phyloP scores from a whole-genome alignment of 306 rosid species.

The Sicyos edulis region DNA sequence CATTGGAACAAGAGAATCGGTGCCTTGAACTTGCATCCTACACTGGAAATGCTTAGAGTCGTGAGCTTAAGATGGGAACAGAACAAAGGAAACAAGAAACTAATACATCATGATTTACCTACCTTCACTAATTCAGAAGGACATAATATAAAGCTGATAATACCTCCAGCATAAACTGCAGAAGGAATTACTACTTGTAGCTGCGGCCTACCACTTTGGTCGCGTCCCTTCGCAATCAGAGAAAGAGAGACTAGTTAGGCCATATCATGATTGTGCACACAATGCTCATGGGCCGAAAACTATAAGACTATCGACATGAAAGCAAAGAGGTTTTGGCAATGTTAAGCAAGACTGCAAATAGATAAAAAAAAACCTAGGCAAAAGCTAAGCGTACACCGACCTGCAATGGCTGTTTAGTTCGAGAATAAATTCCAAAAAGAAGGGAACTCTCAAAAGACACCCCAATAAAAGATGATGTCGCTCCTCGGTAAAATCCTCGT shows the following conservation, averaged over 20 bases:
- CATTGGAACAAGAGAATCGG: constrained; percentile 60
- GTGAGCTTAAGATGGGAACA: constrained; percentile 24
- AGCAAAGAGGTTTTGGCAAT: constrained; percentile 1
- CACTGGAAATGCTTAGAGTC: constrained; percentile 60
- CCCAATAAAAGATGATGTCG: constrained; percentile 86
- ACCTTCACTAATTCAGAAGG: constrained; percentile 93
- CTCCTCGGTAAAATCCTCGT: constrained; percentile 91
- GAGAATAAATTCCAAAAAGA: constrained; percentile 84
- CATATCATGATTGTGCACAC: constrained; percentile 1
- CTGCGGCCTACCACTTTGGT: constrained; percentile 49
- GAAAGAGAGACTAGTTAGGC: constrained; percentile 8
- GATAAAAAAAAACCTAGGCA: too few relatives aligned
- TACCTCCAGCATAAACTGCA: constrained; percentile 75
- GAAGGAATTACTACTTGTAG: constrained; percentile 73
- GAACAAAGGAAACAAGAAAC: constrained; percentile 21
- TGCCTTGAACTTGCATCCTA: constrained; percentile 96
- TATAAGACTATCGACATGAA: background rate
- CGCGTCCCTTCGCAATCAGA: constrained; percentile 54
- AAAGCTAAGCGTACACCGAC: too few relatives aligned
- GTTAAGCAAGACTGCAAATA: constrained; percentile 13
- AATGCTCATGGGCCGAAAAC: background rate
- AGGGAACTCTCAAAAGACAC: constrained; percentile 88
- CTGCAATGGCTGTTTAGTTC: constrained; percentile 69
- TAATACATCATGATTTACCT: constrained; percentile 11
- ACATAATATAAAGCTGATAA: constrained; percentile 80